phyloP scores from a whole-genome alignment of 75 land plant genomes.

The Sequoia sempervirens region DNA sequence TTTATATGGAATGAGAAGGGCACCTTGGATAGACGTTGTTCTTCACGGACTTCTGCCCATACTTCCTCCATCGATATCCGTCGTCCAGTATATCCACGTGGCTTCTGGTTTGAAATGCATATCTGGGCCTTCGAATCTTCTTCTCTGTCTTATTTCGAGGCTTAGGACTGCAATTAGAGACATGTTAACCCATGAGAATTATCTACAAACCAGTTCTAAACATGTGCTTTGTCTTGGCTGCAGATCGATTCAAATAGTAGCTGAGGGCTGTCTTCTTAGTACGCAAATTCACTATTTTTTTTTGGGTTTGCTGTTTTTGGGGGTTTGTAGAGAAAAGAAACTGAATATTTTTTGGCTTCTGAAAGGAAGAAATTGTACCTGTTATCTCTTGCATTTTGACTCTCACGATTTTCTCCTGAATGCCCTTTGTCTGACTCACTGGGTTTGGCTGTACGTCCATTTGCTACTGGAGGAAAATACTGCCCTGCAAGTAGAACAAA shows the following conservation, averaged over 20 bases:
- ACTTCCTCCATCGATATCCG: slow-evolving; percentile 78
- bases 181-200: background rate
- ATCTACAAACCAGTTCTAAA: background rate
- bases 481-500: background rate
- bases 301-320: background rate
- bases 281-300: no score
- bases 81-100: slow-evolving; percentile 73
- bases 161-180: background rate
- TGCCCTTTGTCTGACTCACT: background rate
- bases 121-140: slow-evolving; percentile 42
- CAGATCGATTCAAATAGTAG: background rate
- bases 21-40: slow-evolving; percentile 77
- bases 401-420: background rate
- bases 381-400: background rate
- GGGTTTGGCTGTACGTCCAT: background rate
- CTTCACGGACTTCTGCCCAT: slow-evolving; percentile 75
- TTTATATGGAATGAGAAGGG: slow-evolving; percentile 1
- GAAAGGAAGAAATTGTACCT: background rate
- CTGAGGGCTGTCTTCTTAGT: background rate
- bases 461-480: background rate
- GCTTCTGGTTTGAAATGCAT: slow-evolving; percentile 71
- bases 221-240: background rate
- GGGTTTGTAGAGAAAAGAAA: background rate
- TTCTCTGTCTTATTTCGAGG: slow-evolving; percentile 19
- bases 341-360: background rate